Evolutionary conservation across 768 basidiomycete genomes (phyloP), one percentile per base, ranked within the genome.

Genomic region (Sporobolomyces pararoseus): DNA sequence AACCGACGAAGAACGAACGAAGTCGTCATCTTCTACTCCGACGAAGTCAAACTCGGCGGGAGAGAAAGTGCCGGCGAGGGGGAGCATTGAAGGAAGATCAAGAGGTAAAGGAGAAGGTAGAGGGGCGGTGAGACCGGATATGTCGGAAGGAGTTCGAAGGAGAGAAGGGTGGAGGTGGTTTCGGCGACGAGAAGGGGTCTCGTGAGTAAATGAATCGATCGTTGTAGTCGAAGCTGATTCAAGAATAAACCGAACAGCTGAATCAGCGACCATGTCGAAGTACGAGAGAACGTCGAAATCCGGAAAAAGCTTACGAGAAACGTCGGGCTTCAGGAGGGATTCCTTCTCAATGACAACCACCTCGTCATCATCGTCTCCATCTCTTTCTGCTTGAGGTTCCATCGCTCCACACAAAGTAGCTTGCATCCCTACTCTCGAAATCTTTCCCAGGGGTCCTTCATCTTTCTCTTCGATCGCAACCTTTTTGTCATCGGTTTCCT

Each of bases 41-140:
- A 73, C 65, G 46, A 73, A 73, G 34, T 73, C 68, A 21, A 60
- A 73, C 50, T 73, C 72, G 57, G 47, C 62, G 2, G 57, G 47
- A 14, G 61, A 34, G 58, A 67, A 73, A 3, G 61, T 44, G 35
- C 51, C 49, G 14, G 34, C n/a, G 32, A 73, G 58, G 4, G 64
- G 63, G 13, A 59, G 49, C 46, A 64, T 60, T 25, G 68, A 53
- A 3, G 67, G 32, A 46, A 73, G 44, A 25, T 73, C 72, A 62
- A 73, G 72, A 6, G 68, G 37, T 16, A 73, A 63, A 1, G 72
- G 68, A 7, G 72, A 73, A 19, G 72, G 72, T 3, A 65, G 72
- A 4, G 72, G 66, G 7, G 49, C 64, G 29, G 57, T 2, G 35
- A 54, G 29, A 29, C 31, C 59, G 31, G 52, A 13, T 4, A 16